Conservation (phyloP, 768 basidiomycete species). For the Xanthoconium stramineum region DNA sequence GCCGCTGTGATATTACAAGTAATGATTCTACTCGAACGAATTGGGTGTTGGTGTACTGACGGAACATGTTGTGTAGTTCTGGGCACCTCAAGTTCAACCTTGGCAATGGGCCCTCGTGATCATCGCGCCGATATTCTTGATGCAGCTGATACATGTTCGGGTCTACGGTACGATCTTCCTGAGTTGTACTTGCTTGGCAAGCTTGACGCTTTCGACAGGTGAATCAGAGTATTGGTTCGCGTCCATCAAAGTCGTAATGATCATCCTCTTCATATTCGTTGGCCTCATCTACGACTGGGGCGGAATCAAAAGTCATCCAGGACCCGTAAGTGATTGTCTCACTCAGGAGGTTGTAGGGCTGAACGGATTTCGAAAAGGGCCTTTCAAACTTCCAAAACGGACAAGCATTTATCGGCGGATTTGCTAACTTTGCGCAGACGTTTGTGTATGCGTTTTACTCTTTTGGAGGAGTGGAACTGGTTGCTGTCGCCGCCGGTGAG, state of each 20-base stretch:
- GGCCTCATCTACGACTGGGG: slow-evolving; percentile 64
- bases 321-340: slow-evolving; percentile 40
- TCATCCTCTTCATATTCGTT: slow-evolving; percentile 58
- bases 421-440: slow-evolving; percentile 49
- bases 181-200: neutral
- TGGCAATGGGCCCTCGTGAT: slow-evolving; percentile 60
- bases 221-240: slow-evolving; percentile 66
- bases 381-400: slow-evolving; percentile 47
- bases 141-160: slow-evolving; percentile 55
- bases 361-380: slow-evolving; percentile 36
- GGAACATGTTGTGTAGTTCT: slow-evolving; percentile 27
- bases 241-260: slow-evolving; percentile 60
- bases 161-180: slow-evolving; percentile 46
- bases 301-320: slow-evolving; percentile 54
- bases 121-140: slow-evolving; percentile 48
- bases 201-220: slow-evolving; percentile 30
- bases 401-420: slow-evolving; percentile 55
- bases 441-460: slow-evolving; percentile 73
- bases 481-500: slow-evolving; percentile 72
- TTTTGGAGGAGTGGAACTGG: slow-evolving; percentile 66
- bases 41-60: neutral
- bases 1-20: slow-evolving; percentile 52
- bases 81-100: slow-evolving; percentile 45
- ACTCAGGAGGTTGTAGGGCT: neutral
- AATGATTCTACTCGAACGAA: neutral